phyloP scores from a whole-genome alignment of 202 grass and related monocot species.

The Bolboschoenoplectus hybrid region DNA sequence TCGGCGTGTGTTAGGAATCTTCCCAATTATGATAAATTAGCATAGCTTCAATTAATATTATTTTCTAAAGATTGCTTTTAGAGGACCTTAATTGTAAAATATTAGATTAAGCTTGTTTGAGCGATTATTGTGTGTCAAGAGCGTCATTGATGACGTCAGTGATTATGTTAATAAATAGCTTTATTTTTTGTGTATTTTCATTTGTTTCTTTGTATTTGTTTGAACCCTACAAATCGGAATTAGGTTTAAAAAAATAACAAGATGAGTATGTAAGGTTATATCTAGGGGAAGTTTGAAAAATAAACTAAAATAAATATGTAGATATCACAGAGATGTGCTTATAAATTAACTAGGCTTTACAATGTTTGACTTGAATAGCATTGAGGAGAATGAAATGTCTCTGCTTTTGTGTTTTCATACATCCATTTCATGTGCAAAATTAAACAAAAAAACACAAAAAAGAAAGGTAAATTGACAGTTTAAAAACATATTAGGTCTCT shows the following conservation, averaged over 20 bases:
- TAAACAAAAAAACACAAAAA: background rate
- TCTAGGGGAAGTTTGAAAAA: background rate
- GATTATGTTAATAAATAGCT: background rate
- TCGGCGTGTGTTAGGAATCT: background rate
- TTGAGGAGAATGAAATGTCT: background rate
- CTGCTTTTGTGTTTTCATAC: background rate
- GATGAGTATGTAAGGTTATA: background rate
- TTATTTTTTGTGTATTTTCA: background rate
- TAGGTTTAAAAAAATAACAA: background rate
- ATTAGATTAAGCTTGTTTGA: background rate
- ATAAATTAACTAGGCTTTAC: background rate
- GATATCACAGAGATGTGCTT: background rate
- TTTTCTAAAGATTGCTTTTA: background rate
- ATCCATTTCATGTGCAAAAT: background rate
- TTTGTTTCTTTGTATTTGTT: background rate
- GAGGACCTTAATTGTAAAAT: background rate
- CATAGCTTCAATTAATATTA: background rate
- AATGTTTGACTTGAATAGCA: background rate
- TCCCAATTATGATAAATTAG: background rate
- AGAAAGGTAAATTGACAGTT: background rate
- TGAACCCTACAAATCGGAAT: slow-evolving; percentile 1
- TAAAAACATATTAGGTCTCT: background rate
- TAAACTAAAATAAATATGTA: background rate
- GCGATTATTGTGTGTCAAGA: background rate
- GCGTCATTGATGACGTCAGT: background rate